A percentile compares a stretch with the other conserved stretches of the same genome.
Evolutionary conservation across 1,284 basidiomycete species (phyloP).

Genomic region (Moesziomyces sp.): DNA sequence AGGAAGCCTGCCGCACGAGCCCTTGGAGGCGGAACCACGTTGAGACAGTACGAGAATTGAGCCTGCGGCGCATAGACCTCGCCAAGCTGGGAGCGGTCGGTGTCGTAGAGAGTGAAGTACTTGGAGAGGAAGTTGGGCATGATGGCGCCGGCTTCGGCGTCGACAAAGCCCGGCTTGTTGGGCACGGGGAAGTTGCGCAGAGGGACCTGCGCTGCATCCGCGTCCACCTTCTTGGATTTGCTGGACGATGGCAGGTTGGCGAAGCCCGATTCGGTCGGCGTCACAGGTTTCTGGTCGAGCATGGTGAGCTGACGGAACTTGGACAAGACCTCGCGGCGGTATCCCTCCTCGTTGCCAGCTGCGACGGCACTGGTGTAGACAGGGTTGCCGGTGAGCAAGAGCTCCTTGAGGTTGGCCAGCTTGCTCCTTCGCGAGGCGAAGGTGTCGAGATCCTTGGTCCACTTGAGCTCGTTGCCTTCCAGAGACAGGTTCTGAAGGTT

Average conservation of each 20-base stretch:
- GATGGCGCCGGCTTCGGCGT: conserved; percentile 75
- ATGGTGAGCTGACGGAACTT: conserved; percentile 51
- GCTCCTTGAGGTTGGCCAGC: conserved; percentile 70
- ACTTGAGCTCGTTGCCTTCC: conserved; percentile 70
- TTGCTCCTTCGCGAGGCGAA: conserved; percentile 43
- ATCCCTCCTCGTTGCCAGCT: conserved; percentile 76
- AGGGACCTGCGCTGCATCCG: conserved; percentile 57
- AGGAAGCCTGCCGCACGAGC: conserved; percentile 65
- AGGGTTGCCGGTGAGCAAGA: conserved; percentile 83
- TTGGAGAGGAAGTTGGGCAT: conserved; percentile 79
- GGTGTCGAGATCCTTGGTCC: conserved; percentile 61
- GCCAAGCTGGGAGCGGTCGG: conserved; percentile 76
- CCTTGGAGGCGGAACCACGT: conserved; percentile 83
- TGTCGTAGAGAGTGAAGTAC: conserved; percentile 83
- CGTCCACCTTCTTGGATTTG: conserved; percentile 50
- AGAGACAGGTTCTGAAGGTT: conserved; percentile 77
- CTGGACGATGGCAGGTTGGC: conserved; percentile 76
- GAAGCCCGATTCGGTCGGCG: conserved; percentile 75
- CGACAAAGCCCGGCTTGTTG: conserved; percentile 80
- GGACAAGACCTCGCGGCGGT: conserved; percentile 42
- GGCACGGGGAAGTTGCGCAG: conserved; percentile 75
- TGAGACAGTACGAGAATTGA: conserved; percentile 87
- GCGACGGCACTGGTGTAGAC: conserved; percentile 76
- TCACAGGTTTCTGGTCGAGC: conserved; percentile 76
- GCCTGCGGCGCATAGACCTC: conserved; percentile 84